Conservation (phyloP, 495 filamentous ascomycete genomes). For the Neurospora pannonica region DNA sequence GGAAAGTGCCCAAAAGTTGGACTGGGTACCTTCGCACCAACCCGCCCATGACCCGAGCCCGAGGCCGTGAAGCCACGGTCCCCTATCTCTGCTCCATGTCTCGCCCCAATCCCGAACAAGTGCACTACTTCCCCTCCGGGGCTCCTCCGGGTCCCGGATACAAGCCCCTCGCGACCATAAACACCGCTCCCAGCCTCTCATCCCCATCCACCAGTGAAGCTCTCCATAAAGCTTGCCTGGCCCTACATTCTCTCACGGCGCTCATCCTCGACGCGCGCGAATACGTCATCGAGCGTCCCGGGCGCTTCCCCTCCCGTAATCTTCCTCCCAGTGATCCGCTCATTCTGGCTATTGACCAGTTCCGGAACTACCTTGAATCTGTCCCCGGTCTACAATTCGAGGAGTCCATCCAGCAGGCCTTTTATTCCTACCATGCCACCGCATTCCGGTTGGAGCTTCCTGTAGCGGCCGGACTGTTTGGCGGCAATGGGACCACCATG, state of each 20-base stretch:
- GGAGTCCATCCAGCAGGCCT: not conserved
- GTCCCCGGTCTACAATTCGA: not conserved
- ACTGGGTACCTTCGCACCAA: not conserved
- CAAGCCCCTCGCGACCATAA: not conserved
- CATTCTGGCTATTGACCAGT: not conserved
- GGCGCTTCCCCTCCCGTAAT: not conserved
- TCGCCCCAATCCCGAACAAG: not conserved
- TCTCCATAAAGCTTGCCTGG: not conserved
- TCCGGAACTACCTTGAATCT: not conserved
- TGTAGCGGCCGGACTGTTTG: not conserved
- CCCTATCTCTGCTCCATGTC: not conserved
- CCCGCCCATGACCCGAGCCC: not conserved
- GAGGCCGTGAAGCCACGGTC: not conserved
- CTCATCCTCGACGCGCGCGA: not conserved
- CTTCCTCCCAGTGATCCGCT: not conserved
- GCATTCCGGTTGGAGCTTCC: not conserved
- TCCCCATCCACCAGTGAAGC: not conserved
- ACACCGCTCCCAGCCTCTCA: not conserved
- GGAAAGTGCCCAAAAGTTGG: not conserved
- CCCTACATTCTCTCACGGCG: not conserved
- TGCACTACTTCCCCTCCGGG: not conserved
- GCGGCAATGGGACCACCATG: not conserved
- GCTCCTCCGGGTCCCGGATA: not conserved
- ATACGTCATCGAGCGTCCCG: not conserved
- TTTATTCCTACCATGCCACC: not conserved